Conservation (phyloP, 129 eudicot species). For the Saposhnikovia divaricata region DNA sequence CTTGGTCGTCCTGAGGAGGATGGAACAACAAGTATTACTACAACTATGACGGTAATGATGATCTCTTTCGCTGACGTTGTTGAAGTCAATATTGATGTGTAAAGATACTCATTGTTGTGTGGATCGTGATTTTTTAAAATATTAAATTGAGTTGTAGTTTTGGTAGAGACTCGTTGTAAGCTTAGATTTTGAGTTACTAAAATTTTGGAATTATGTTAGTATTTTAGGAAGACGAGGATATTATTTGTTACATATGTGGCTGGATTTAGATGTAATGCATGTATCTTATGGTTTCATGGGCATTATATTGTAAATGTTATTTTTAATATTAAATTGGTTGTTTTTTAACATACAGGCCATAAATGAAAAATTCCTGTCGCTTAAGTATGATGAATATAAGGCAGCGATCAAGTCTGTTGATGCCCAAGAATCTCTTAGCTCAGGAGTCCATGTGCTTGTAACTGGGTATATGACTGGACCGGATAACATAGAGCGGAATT, state of each 20-base stretch:
- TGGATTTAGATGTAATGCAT: neutral
- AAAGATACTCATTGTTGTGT: neutral
- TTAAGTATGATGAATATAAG: conserved; percentile 44
- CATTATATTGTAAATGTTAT: too few species aligned
- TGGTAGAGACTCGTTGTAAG: neutral
- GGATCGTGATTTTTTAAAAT: neutral
- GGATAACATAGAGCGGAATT: conserved; percentile 38
- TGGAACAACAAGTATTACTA: conserved; percentile 54
- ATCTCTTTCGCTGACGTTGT: neutral
- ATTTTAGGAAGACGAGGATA: neutral
- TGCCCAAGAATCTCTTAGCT: conserved; percentile 64
- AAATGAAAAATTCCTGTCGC: conserved; percentile 61
- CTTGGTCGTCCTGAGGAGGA: conserved; percentile 81
- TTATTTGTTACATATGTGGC: neutral
- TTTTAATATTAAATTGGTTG: neutral
- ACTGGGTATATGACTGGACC: conserved; percentile 65
- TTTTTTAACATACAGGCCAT: conserved; percentile 46
- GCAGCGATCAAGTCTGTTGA: conserved; percentile 79
- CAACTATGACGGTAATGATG: conserved; percentile 64
- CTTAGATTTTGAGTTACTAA: neutral
- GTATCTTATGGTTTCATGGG: neutral
- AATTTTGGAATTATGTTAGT: neutral
- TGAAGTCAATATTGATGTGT: neutral
- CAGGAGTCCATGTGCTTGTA: conserved; percentile 83
- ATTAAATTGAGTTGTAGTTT: neutral